Conservation (phyloP, 164 flowering plant genomes). For the Euptelea pleiosperma region DNA sequence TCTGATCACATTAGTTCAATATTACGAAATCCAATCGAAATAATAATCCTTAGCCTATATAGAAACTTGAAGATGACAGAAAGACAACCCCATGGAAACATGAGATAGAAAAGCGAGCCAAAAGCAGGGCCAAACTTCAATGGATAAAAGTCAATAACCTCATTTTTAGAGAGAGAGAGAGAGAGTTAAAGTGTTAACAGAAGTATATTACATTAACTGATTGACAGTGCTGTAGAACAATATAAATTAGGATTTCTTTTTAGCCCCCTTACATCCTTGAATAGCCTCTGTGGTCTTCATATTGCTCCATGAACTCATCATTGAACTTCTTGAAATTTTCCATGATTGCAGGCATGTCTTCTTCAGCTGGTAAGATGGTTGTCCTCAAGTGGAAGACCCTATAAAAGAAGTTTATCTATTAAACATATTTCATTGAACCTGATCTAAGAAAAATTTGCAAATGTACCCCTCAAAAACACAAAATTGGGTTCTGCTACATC, state of each 20-base stretch:
- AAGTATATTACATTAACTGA: conserved; percentile 10
- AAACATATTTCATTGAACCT: neutral
- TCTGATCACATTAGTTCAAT: too few species aligned
- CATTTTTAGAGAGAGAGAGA: neutral
- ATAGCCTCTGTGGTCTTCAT: conserved; percentile 76
- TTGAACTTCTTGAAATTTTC: conserved; percentile 94
- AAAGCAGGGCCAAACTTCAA: too few species aligned
- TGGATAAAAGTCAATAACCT: neutral
- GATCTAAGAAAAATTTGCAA: neutral
- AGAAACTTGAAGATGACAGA: too few species aligned
- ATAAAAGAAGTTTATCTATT: conserved; percentile 8
- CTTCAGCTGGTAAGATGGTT: conserved; percentile 94
- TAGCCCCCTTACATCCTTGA: conserved; percentile 65
- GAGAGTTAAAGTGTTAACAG: conserved; percentile 6
- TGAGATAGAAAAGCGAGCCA: too few species aligned
- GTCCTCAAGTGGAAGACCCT: conserved; percentile 97
- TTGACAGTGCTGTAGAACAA: conserved; percentile 4
- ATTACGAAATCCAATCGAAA: too few species aligned
- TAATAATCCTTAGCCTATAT: too few species aligned
- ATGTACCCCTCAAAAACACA: too few species aligned
- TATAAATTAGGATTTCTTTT: conserved; percentile 10
- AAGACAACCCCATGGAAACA: too few species aligned
- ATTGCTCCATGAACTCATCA: conserved; percentile 93
- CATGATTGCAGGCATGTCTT: conserved; percentile 99
- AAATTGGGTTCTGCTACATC: too few species aligned